phyloP scores from a whole-genome alignment of 2,329 filamentous ascomycete species.

The Ampelomyces quisqualis region DNA sequence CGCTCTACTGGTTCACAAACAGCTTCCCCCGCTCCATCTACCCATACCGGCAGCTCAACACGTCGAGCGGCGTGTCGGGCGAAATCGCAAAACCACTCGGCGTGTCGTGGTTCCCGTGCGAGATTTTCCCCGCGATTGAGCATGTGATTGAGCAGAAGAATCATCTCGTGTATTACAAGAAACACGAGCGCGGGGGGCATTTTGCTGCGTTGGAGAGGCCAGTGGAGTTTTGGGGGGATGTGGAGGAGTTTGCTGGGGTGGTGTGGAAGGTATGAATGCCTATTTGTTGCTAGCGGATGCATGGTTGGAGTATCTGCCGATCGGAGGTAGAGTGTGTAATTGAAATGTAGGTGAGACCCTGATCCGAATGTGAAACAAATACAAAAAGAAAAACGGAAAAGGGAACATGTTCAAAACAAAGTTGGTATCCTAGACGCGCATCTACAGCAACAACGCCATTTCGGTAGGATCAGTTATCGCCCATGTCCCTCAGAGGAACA shows the following conservation, averaged over 20 bases:
- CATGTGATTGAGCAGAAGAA: slow-evolving; percentile 41
- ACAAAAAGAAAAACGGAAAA: slow-evolving; percentile 1
- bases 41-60: slow-evolving; percentile 47
- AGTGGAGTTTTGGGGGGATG: slow-evolving; percentile 45
- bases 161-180: slow-evolving; percentile 43
- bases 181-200: slow-evolving; percentile 54
- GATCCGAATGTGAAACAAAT: neutral
- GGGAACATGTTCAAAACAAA: slow-evolving; percentile 1
- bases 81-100: slow-evolving; percentile 45
- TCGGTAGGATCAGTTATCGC: slow-evolving; percentile 25
- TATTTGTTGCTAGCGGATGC: too few relatives aligned
- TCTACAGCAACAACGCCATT: slow-evolving; percentile 1
- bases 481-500: slow-evolving; percentile 49
- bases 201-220: slow-evolving; percentile 56
- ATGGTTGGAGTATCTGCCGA: neutral
- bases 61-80: neutral
- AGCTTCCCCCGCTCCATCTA: slow-evolving; percentile 52
- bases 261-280: slow-evolving; percentile 38
- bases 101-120: slow-evolving; percentile 49
- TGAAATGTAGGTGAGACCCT: too few relatives aligned
- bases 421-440: slow-evolving; percentile 17
- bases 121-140: slow-evolving; percentile 44
- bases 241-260: slow-evolving; percentile 48
- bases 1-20: slow-evolving; percentile 58
- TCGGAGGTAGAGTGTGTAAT: neutral